Evolutionary conservation across 345 rosid genomes (phyloP).

Genomic region (Punica granatum): DNA sequence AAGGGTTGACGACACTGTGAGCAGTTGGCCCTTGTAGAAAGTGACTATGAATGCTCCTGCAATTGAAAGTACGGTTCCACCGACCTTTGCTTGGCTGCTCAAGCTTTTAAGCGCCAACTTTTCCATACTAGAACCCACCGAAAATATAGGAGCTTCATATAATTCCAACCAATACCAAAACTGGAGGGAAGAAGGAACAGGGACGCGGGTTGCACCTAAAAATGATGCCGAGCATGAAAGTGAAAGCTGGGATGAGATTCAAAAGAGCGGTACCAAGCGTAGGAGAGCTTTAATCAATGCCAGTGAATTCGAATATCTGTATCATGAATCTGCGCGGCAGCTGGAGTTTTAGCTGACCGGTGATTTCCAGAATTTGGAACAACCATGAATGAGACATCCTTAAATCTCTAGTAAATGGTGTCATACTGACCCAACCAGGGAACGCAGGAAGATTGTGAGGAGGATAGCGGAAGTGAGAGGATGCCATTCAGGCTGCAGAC

Average conservation of each 20-base stretch:
- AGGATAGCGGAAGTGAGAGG: too few species aligned
- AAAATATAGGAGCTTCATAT: neutral
- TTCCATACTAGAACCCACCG: slow-evolving; percentile 14
- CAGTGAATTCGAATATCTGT: slow-evolving; percentile 6
- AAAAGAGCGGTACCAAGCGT: slow-evolving; percentile 17
- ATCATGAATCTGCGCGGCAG: neutral
- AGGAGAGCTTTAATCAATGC: slow-evolving; percentile 24
- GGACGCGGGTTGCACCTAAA: slow-evolving; percentile 8
- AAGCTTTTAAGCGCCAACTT: slow-evolving; percentile 4
- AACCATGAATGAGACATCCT: too few species aligned
- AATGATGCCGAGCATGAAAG: slow-evolving; percentile 19
- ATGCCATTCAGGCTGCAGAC: too few species aligned
- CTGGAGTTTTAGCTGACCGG: too few species aligned
- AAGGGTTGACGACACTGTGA: neutral
- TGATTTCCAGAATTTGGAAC: too few species aligned
- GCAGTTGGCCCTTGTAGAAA: slow-evolving; percentile 15
- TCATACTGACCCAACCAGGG: too few species aligned
- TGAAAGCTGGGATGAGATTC: slow-evolving; percentile 22
- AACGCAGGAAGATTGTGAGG: too few species aligned
- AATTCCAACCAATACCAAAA: neutral
- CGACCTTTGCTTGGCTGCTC: slow-evolving; percentile 15
- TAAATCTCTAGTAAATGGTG: too few species aligned
- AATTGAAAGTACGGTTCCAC: slow-evolving; percentile 15
- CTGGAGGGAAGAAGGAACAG: neutral
- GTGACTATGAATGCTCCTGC: slow-evolving; percentile 16